Conservation (phyloP, 768 basidiomycete species). For the Sutorius australiensis region DNA sequence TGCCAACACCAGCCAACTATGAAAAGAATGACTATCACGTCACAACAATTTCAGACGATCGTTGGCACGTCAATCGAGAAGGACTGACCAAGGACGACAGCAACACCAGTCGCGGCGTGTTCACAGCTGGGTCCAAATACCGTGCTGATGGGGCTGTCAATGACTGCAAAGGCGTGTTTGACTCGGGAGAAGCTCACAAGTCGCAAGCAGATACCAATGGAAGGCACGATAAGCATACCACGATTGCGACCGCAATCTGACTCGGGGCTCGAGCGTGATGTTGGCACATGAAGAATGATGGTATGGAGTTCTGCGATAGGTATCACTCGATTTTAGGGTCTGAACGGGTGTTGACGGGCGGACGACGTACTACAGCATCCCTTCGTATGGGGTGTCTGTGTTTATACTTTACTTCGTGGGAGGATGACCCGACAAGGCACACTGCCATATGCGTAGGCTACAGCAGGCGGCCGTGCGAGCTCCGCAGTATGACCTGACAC, state of each 20-base stretch:
- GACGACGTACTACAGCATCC: background rate
- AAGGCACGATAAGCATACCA: slow-evolving; percentile 2
- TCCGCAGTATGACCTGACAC: background rate
- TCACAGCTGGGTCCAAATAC: background rate
- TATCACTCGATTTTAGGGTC: background rate
- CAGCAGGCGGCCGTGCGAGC: background rate
- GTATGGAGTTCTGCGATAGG: background rate
- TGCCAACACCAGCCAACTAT: background rate
- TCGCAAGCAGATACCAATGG: slow-evolving; percentile 15
- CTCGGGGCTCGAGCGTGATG: background rate
- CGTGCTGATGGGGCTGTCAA: background rate
- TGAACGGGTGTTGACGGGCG: background rate
- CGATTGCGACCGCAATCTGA: background rate
- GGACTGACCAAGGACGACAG: slow-evolving; percentile 11
- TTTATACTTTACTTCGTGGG: background rate
- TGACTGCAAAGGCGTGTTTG: background rate
- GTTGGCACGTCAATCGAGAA: background rate
- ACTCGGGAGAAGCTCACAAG: slow-evolving; percentile 2
- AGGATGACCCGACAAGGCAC: background rate
- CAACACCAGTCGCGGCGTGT: background rate
- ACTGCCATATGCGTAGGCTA: background rate
- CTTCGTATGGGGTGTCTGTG: background rate
- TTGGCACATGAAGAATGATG: slow-evolving; percentile 3
- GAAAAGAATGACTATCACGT: background rate
- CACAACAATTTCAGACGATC: slow-evolving; percentile 6